A percentile compares a stretch with the other conserved stretches of the same genome.
Evolutionary conservation across 2,329 filamentous ascomycete genomes (phyloP).

Genomic region (Chaetomiaceae sp.): DNA sequence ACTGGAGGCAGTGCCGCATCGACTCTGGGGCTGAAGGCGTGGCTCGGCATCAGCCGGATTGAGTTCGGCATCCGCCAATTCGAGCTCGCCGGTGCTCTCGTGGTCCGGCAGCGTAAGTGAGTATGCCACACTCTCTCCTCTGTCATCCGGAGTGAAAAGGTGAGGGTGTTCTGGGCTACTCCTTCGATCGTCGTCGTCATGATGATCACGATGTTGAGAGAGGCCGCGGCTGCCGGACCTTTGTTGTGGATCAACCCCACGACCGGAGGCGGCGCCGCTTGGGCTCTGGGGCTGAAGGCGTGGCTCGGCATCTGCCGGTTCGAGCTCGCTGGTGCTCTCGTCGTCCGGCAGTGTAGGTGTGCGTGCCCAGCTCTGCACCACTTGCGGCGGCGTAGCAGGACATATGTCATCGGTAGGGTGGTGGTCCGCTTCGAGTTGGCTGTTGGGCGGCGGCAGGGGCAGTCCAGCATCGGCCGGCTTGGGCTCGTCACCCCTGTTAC

Average conservation of each 20-base stretch:
- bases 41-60: slow-evolving; percentile 11
- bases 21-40: slow-evolving; percentile 8
- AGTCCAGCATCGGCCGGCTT: slow-evolving; percentile 12
- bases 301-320: slow-evolving; percentile 13
- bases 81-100: slow-evolving; percentile 12
- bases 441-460: slow-evolving; percentile 4
- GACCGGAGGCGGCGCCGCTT: slow-evolving; percentile 8
- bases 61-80: neutral
- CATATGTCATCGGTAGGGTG: slow-evolving; percentile 4
- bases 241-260: slow-evolving; percentile 11
- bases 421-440: slow-evolving; percentile 5
- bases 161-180: neutral
- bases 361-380: slow-evolving; percentile 5
- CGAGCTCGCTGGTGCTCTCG: slow-evolving; percentile 12
- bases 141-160: neutral
- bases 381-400: neutral
- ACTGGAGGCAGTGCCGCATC: slow-evolving; percentile 8
- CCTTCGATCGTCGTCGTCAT: neutral
- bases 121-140: neutral
- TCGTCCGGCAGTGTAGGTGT: slow-evolving; percentile 7
- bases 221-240: slow-evolving; percentile 3
- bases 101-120: slow-evolving; percentile 5
- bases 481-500: slow-evolving; percentile 9
- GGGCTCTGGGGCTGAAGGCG: slow-evolving; percentile 9
- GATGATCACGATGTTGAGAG: neutral